Evolutionary conservation across 108 stramenopile species (phyloP).

Genomic region (Cylindrotheca closterium): DNA sequence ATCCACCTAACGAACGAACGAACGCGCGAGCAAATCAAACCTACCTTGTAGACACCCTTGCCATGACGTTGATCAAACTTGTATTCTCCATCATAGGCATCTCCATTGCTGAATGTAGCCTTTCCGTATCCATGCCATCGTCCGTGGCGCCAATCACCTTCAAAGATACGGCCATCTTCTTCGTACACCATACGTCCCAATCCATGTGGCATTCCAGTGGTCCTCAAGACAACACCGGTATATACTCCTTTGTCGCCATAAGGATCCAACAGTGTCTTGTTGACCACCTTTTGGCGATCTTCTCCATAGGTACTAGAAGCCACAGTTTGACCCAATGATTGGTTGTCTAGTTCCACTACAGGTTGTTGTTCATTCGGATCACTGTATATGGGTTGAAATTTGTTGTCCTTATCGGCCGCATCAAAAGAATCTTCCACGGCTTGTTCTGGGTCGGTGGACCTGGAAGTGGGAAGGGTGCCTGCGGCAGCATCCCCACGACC

Average conservation of each 20-base stretch:
- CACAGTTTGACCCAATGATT: conserved; percentile 42
- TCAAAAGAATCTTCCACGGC: too few relatives aligned
- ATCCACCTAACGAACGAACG: too few relatives aligned
- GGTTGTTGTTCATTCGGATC: background rate
- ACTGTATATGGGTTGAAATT: background rate
- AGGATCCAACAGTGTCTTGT: conserved; percentile 49
- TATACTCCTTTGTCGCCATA: conserved; percentile 78
- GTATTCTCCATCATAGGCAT: conserved; percentile 55
- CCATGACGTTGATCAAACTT: conserved; percentile 65
- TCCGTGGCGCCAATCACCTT: conserved; percentile 59
- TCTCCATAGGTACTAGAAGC: conserved; percentile 59
- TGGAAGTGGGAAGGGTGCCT: background rate
- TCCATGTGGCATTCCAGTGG: conserved; percentile 78
- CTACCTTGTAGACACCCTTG: conserved; percentile 49
- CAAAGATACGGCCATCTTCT: conserved; percentile 50
- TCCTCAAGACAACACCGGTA: conserved; percentile 68
- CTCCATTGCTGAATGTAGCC: conserved; percentile 47
- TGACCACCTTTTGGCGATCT: conserved; percentile 52
- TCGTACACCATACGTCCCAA: conserved; percentile 60
- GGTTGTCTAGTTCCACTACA: conserved; percentile 26
- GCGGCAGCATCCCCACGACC: background rate
- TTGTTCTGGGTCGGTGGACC: background rate
- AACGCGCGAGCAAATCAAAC: too few relatives aligned
- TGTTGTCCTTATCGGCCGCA: background rate
- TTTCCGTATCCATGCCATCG: conserved; percentile 61